These are phyloP conservation scores for Drechslerella stenobrocha DNA, from an alignment of 2,329 filamentous ascomycete genomes.

Conservation along the genomic window DNA sequence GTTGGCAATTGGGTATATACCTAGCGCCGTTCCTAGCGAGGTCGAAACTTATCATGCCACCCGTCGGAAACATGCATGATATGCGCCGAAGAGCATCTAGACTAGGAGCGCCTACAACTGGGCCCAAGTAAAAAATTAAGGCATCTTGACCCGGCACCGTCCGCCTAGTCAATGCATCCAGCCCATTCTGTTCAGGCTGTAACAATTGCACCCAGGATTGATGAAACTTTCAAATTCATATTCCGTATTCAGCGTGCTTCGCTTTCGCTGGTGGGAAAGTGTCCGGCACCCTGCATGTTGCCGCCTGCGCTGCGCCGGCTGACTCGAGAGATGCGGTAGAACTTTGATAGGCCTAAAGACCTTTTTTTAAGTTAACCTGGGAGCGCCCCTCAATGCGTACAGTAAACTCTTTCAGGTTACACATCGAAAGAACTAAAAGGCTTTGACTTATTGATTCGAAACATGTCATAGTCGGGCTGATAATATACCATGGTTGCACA, in stretches of 20 bases:
- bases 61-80: conserved; percentile 6
- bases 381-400: too few relatives aligned
- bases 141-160: background rate
- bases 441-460: too few relatives aligned
- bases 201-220: background rate
- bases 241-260: background rate
- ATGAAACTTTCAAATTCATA: background rate
- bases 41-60: background rate
- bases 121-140: background rate
- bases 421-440: too few relatives aligned
- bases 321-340: too few relatives aligned
- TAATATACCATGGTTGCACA: too few relatives aligned
- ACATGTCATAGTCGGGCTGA: too few relatives aligned
- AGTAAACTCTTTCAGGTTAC: too few relatives aligned
- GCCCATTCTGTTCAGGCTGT: too few relatives aligned
- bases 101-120: background rate
- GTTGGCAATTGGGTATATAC: background rate
- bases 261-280: background rate
- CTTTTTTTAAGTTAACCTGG: too few relatives aligned
- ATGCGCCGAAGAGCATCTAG: background rate
- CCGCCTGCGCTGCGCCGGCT: too few relatives aligned
- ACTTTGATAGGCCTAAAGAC: too few relatives aligned
- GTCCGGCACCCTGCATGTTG: background rate
- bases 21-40: background rate
- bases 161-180: background rate